Conservation (phyloP, 768 basidiomycete genomes). For the Phlebiopsis flavidoalba region DNA sequence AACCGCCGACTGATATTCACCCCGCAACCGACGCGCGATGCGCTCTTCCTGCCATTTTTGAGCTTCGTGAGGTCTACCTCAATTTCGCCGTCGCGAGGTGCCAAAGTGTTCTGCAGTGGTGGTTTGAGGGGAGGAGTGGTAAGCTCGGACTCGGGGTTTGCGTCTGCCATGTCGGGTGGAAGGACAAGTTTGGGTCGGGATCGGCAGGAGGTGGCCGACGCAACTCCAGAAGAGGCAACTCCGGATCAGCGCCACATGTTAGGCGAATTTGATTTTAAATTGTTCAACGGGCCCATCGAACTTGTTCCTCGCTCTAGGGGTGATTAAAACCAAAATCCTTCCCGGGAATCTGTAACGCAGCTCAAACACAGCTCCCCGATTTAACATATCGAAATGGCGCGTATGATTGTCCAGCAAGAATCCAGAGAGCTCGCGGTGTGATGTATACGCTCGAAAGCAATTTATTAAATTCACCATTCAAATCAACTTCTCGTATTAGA, state of each 20-base stretch:
- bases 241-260: not conserved
- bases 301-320: too few relatives aligned
- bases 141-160: constrained; percentile 18
- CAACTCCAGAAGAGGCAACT: not conserved
- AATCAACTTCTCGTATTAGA: too few relatives aligned
- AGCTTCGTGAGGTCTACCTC: constrained; percentile 49
- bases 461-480: too few relatives aligned
- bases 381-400: too few relatives aligned
- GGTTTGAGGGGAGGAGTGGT: constrained; percentile 31
- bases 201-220: not conserved
- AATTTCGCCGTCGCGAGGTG: constrained; percentile 55
- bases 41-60: constrained; percentile 71
- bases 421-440: too few relatives aligned
- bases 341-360: too few relatives aligned
- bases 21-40: constrained; percentile 58
- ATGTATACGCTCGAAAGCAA: too few relatives aligned
- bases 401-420: too few relatives aligned
- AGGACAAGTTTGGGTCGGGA: not conserved
- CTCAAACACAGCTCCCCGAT: too few relatives aligned
- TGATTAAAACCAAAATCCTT: too few relatives aligned
- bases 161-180: constrained; percentile 6
- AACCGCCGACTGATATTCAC: constrained; percentile 74
- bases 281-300: too few relatives aligned
- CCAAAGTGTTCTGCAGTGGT: constrained; percentile 50
- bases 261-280: too few relatives aligned